phyloP scores from a whole-genome alignment of 2,329 filamentous ascomycete genomes.

The Neonectria punicea region DNA sequence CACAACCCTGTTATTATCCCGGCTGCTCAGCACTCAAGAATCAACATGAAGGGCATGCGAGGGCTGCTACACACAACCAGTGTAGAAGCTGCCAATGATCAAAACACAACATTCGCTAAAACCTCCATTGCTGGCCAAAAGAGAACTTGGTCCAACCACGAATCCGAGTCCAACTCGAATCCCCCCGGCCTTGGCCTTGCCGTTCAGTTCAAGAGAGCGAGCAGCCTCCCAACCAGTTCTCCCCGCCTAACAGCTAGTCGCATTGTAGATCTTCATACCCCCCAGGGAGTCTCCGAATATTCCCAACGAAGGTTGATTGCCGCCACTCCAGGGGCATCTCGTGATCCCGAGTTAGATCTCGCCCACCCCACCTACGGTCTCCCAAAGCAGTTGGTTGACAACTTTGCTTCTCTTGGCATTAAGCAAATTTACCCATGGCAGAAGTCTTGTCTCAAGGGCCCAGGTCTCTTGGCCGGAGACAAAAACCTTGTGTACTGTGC shows the following conservation, averaged over 20 bases:
- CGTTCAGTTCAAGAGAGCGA: slow-evolving; percentile 48
- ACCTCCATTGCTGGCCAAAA: slow-evolving; percentile 61
- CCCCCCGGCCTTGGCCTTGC: slow-evolving; percentile 16
- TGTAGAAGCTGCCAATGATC: slow-evolving; percentile 57
- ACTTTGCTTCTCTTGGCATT: slow-evolving; percentile 75
- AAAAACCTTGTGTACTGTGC: slow-evolving; percentile 83
- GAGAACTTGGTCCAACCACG: slow-evolving; percentile 48
- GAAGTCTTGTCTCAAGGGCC: slow-evolving; percentile 75
- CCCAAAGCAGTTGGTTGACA: slow-evolving; percentile 67
- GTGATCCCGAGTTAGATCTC: slow-evolving; percentile 68
- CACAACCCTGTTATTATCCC: neutral
- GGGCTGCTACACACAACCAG: slow-evolving; percentile 62
- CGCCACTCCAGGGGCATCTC: slow-evolving; percentile 63
- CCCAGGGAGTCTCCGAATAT: slow-evolving; percentile 59
- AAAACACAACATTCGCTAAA: slow-evolving; percentile 51
- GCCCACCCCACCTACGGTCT: slow-evolving; percentile 72
- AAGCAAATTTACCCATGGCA: slow-evolving; percentile 83
- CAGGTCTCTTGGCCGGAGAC: slow-evolving; percentile 71
- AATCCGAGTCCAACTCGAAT: slow-evolving; percentile 21
- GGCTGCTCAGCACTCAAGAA: slow-evolving; percentile 41
- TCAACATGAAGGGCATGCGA: slow-evolving; percentile 53
- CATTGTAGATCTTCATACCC: slow-evolving; percentile 53
- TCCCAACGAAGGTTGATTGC: slow-evolving; percentile 64
- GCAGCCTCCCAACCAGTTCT: slow-evolving; percentile 46
- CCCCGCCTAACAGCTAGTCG: slow-evolving; percentile 54